These are phyloP conservation scores for Triangularia setosa DNA, from an alignment of 2,329 filamentous ascomycete species.

Conservation along the genomic window DNA sequence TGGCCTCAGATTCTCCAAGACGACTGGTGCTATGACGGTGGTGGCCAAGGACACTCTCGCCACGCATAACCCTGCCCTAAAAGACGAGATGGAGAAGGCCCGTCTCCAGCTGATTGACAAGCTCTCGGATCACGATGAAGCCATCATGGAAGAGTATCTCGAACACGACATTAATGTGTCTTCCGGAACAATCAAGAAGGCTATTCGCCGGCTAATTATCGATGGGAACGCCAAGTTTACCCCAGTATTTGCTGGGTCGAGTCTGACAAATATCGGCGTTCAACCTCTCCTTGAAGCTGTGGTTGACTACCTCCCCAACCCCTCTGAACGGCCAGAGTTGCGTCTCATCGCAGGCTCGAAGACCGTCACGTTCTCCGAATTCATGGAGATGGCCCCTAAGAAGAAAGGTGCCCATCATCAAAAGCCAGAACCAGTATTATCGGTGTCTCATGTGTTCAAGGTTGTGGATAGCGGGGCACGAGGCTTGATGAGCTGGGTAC, in stretches of 20 bases:
- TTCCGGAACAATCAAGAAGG: conserved; percentile 62
- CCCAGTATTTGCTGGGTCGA: conserved; percentile 86
- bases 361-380: conserved; percentile 42
- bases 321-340: conserved; percentile 72
- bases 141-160: conserved; percentile 78
- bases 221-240: conserved; percentile 68
- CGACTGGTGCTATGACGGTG: conserved; percentile 36
- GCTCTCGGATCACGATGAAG: conserved; percentile 83
- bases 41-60: conserved; percentile 36
- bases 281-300: conserved; percentile 88
- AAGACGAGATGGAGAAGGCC: conserved; percentile 68
- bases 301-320: conserved; percentile 80
- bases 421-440: conserved; percentile 34
- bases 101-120: conserved; percentile 75
- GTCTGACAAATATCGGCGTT: conserved; percentile 90
- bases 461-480: conserved; percentile 84
- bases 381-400: conserved; percentile 33
- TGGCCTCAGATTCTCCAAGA: conserved; percentile 65
- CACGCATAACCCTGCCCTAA: conserved; percentile 54
- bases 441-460: conserved; percentile 78
- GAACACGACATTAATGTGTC: conserved; percentile 73
- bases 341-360: conserved; percentile 65
- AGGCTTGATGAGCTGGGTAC: conserved; percentile 85
- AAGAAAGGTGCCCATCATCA: conserved; percentile 34
- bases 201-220: conserved; percentile 69